These are phyloP conservation scores for Zymoseptoria brevis DNA, from an alignment of 2,329 filamentous ascomycete genomes.

Conservation along the genomic window DNA sequence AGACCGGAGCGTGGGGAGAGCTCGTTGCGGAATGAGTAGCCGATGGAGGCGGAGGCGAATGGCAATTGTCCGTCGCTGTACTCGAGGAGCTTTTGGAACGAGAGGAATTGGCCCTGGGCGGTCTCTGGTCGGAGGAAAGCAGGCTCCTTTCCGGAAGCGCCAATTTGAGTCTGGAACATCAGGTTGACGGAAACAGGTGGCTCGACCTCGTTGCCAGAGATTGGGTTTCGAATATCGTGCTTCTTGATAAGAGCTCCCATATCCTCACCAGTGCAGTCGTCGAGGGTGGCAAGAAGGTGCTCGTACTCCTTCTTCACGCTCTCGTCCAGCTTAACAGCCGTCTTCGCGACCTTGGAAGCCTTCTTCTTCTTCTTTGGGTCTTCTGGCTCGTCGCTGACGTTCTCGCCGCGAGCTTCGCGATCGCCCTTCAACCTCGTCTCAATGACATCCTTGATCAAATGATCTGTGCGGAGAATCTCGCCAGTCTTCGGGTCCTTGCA, in stretches of 20 bases:
- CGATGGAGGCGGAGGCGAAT: conserved; percentile 93
- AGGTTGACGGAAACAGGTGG: conserved; percentile 91
- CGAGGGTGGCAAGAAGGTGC: conserved; percentile 82
- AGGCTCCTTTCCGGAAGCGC: conserved; percentile 77
- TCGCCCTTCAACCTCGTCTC: conserved; percentile 81
- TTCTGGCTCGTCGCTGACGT: conserved; percentile 66
- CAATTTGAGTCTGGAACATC: conserved; percentile 96
- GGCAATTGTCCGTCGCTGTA: conserved; percentile 95
- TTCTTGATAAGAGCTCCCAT: conserved; percentile 84
- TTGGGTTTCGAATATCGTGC: conserved; percentile 83
- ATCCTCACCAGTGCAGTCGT: conserved; percentile 85
- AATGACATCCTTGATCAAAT: conserved; percentile 90
- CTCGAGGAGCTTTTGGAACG: conserved; percentile 91
- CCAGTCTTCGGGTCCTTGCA: conserved; percentile 84
- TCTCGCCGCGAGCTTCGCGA: conserved; percentile 82
- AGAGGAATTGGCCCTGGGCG: conserved; percentile 95
- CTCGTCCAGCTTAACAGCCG: conserved; percentile 72
- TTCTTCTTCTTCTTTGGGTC: conserved; percentile 79
- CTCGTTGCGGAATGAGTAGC: conserved; percentile 97
- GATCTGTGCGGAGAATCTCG: conserved; percentile 91
- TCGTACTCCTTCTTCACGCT: conserved; percentile 81
- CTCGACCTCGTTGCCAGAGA: conserved; percentile 65
- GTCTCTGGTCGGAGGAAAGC: conserved; percentile 91
- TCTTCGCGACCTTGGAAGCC: conserved; percentile 62
- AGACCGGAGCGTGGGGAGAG: conserved; percentile 90